A percentile compares a stretch with the other conserved stretches of the same genome.
These are phyloP conservation scores for Orbilia ellipsospora DNA, from an alignment of 2,329 filamentous ascomycete genomes.

Conservation along the genomic window DNA sequence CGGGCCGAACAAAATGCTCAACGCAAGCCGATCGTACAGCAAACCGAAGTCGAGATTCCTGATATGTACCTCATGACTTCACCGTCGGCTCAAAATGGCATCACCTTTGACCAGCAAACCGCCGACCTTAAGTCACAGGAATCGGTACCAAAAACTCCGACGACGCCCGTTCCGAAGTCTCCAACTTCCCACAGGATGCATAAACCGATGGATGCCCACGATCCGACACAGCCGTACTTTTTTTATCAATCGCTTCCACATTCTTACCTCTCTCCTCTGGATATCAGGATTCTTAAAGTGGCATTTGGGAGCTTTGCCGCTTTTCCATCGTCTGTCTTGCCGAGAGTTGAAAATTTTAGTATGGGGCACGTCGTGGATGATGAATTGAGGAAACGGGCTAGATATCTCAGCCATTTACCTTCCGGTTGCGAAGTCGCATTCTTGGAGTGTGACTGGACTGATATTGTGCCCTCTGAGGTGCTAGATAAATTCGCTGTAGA, in stretches of 20 bases:
- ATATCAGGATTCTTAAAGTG: slow-evolving; percentile 90
- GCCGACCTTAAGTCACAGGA: background rate
- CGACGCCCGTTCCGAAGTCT: slow-evolving; percentile 24
- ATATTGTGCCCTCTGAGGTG: slow-evolving; percentile 80
- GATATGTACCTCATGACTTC: slow-evolving; percentile 53
- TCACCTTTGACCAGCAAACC: background rate
- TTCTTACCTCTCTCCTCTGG: slow-evolving; percentile 87
- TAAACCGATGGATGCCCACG: slow-evolving; percentile 60
- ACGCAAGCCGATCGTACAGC: slow-evolving; percentile 25
- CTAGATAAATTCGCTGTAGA: slow-evolving; percentile 81
- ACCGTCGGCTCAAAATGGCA: slow-evolving; percentile 31
- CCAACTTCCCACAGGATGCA: slow-evolving; percentile 22
- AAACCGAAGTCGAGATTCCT: slow-evolving; percentile 43
- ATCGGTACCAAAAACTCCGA: slow-evolving; percentile 6
- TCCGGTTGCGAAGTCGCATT: slow-evolving; percentile 92
- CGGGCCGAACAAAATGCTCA: slow-evolving; percentile 26
- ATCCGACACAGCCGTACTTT: slow-evolving; percentile 71
- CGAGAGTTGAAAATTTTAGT: slow-evolving; percentile 87
- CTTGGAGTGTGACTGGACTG: slow-evolving; percentile 93
- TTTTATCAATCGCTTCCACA: slow-evolving; percentile 91
- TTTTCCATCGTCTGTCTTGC: slow-evolving; percentile 87
- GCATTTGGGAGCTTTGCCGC: slow-evolving; percentile 84
- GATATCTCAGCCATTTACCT: slow-evolving; percentile 87
- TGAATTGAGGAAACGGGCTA: slow-evolving; percentile 81
- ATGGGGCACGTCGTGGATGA: slow-evolving; percentile 90